A percentile compares a stretch with the other conserved stretches of the same genome.
Conservation (phyloP, 352 stramenopile species). For the Phytophthora crassamura region DNA sequence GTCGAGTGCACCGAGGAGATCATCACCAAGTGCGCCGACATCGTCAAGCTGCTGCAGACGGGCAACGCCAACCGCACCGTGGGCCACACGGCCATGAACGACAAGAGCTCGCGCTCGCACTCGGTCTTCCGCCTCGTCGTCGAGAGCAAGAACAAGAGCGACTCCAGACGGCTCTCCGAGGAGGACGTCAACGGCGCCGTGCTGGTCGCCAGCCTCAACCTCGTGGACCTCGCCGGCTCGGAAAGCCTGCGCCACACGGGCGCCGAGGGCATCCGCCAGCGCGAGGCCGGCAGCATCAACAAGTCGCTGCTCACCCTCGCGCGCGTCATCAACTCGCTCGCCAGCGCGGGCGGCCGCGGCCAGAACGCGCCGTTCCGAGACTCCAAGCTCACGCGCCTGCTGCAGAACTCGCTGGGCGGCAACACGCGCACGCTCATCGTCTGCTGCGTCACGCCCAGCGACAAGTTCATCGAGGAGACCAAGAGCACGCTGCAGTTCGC, state of each 20-base stretch:
- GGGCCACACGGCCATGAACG: conserved; percentile 83
- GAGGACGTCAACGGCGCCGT: conserved; percentile 85
- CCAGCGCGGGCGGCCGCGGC: conserved; percentile 32
- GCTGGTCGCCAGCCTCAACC: conserved; percentile 94
- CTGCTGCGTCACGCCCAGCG: conserved; percentile 80
- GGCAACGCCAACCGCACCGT: conserved; percentile 78
- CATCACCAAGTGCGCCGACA: conserved; percentile 84
- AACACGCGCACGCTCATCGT: conserved; percentile 94
- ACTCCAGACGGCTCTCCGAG: conserved; percentile 57
- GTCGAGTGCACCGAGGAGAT: conserved; percentile 96
- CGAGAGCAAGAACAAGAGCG: conserved; percentile 77
- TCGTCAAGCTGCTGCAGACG: conserved; percentile 59
- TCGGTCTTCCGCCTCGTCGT: conserved; percentile 87
- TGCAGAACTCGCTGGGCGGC: conserved; percentile 92
- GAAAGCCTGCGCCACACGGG: conserved; percentile 97
- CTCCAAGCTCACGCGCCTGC: conserved; percentile 91
- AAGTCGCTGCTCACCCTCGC: conserved; percentile 96
- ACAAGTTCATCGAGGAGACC: conserved; percentile 82
- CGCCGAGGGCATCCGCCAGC: conserved; percentile 93
- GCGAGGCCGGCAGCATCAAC: conserved; percentile 98
- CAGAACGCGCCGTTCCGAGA: conserved; percentile 87
- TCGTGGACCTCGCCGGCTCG: conserved; percentile 98
- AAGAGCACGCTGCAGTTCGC: conserved; percentile 94
- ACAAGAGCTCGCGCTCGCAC: conserved; percentile 80
- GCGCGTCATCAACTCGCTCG: conserved; percentile 92